These are phyloP conservation scores for Dipteronia sinensis DNA, from an alignment of 345 rosid genomes.

Conservation along the genomic window DNA sequence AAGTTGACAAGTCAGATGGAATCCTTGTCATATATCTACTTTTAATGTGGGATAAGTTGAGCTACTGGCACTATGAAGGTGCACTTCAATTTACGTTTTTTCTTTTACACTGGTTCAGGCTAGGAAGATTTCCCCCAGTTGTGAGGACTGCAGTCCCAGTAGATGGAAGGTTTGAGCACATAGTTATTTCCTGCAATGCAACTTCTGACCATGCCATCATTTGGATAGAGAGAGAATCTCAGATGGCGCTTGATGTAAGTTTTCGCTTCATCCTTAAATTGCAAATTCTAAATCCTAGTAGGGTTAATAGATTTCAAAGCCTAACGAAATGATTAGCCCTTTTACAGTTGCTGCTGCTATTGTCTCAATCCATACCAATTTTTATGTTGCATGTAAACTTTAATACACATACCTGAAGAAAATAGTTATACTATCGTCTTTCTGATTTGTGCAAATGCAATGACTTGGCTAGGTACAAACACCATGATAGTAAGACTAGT, in stretches of 20 bases:
- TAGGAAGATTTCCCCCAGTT: constrained; percentile 86
- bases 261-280: background rate
- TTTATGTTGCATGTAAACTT: background rate
- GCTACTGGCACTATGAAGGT: background rate
- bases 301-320: background rate
- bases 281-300: background rate
- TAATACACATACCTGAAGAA: background rate
- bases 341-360: background rate
- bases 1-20: background rate
- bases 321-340: background rate
- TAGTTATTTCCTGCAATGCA: constrained; percentile 86
- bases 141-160: constrained; percentile 99
- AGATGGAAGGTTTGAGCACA: constrained; percentile 93
- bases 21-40: background rate
- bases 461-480: background rate
- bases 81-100: background rate
- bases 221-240: constrained; percentile 90
- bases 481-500: background rate
- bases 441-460: background rate
- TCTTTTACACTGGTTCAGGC: constrained; percentile 42
- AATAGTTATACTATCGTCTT: background rate
- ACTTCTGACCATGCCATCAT: constrained; percentile 85
- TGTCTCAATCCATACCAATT: no score
- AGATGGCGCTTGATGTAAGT: constrained; percentile 80
- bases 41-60: background rate